Conservation (phyloP, 2,329 filamentous ascomycete genomes). For the Chaetomium strumarium region DNA sequence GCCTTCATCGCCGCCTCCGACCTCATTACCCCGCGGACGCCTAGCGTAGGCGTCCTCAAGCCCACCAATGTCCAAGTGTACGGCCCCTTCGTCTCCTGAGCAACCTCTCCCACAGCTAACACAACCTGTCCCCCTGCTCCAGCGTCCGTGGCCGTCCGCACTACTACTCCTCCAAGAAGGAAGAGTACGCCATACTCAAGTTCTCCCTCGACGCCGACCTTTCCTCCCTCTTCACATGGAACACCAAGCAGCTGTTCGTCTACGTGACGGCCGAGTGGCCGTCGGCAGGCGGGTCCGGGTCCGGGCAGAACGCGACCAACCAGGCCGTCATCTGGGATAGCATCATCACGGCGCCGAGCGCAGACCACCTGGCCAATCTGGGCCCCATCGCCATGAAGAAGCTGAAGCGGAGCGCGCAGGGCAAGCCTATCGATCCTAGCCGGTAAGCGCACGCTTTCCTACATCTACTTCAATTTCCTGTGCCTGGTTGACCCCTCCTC, state of each 20-base stretch:
- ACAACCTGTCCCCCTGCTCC: constrained; percentile 15
- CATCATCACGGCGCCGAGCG: constrained; percentile 74
- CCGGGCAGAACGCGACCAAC: constrained; percentile 41
- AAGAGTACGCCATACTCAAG: constrained; percentile 91
- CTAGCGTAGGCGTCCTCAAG: constrained; percentile 53
- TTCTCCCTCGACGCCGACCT: constrained; percentile 93
- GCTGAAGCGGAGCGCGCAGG: constrained; percentile 51
- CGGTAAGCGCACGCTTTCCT: constrained; percentile 38
- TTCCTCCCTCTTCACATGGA: constrained; percentile 89
- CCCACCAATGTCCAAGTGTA: constrained; percentile 83
- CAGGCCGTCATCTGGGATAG: constrained; percentile 92
- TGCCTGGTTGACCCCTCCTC: too few species aligned
- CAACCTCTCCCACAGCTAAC: constrained; percentile 8
- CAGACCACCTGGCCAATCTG: constrained; percentile 56
- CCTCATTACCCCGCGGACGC: constrained; percentile 62
- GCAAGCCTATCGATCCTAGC: constrained; percentile 55
- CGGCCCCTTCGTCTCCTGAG: constrained; percentile 25
- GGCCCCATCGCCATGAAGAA: constrained; percentile 57
- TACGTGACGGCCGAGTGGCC: constrained; percentile 82
- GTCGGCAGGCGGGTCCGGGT: constrained; percentile 26
- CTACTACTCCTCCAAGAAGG: constrained; percentile 87
- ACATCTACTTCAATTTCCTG: not conserved
- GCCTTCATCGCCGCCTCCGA: constrained; percentile 76
- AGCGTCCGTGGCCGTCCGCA: constrained; percentile 89
- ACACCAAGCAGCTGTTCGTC: constrained; percentile 97